phyloP scores from a whole-genome alignment of 208 protist genomes.

The Trypanosoma cruzi region DNA sequence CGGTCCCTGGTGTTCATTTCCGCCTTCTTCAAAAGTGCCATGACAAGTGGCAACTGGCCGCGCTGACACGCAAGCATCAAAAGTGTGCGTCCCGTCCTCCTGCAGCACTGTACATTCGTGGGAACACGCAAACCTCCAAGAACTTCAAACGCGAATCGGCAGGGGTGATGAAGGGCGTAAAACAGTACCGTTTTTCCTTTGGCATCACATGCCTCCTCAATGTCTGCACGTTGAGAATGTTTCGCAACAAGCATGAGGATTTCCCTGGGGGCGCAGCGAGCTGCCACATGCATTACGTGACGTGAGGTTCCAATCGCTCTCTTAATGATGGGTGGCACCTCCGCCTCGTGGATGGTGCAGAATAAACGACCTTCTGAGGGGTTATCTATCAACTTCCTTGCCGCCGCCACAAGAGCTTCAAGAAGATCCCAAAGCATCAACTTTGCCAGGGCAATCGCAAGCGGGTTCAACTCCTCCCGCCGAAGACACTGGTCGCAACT shows the following conservation, averaged over 20 bases:
- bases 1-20: slow-evolving; percentile 38
- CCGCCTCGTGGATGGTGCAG: slow-evolving; percentile 42
- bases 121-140: slow-evolving; percentile 58
- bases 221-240: slow-evolving; percentile 56
- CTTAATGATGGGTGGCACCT: slow-evolving; percentile 55
- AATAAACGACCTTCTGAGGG: slow-evolving; percentile 39
- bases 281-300: slow-evolving; percentile 72
- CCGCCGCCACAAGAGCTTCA: slow-evolving; percentile 42
- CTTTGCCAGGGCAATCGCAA: slow-evolving; percentile 47
- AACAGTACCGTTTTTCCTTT: slow-evolving; percentile 60
- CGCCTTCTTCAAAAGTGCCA: slow-evolving; percentile 47
- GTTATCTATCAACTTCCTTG: slow-evolving; percentile 22
- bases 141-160: slow-evolving; percentile 41
- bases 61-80: slow-evolving; percentile 67
- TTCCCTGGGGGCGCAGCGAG: slow-evolving; percentile 47
- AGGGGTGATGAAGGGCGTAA: slow-evolving; percentile 57
- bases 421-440: slow-evolving; percentile 60
- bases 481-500: slow-evolving; percentile 43
- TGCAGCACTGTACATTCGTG: slow-evolving; percentile 46
- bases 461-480: slow-evolving; percentile 53
- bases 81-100: slow-evolving; percentile 50
- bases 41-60: slow-evolving; percentile 40
- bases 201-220: slow-evolving; percentile 62
- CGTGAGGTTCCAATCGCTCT: slow-evolving; percentile 46
- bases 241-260: slow-evolving; percentile 51